phyloP scores from a whole-genome alignment of 2,329 filamentous ascomycete genomes.

The Alternaria angustiovoidea region DNA sequence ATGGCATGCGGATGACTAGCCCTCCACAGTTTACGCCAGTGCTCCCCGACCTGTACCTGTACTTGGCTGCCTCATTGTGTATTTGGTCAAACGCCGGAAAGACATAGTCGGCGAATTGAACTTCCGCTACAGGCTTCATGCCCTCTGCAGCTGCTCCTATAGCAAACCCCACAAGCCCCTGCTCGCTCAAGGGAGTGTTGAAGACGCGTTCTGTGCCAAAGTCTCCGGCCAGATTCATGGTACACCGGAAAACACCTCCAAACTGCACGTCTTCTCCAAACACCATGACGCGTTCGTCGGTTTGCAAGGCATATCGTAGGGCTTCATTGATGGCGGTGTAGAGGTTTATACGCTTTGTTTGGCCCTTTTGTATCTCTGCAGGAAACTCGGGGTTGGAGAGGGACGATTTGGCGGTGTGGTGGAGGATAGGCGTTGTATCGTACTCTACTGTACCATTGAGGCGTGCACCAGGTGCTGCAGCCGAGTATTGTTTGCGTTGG shows the following conservation, averaged over 20 bases:
- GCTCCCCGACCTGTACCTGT: constrained; percentile 75
- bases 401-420: constrained; percentile 78
- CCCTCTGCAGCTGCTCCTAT: constrained; percentile 90
- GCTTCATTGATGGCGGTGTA: constrained; percentile 95
- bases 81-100: constrained; percentile 94
- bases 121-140: constrained; percentile 91
- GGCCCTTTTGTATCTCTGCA: constrained; percentile 68
- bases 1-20: constrained; percentile 88
- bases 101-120: constrained; percentile 95
- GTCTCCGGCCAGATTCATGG: constrained; percentile 86
- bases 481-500: constrained; percentile 55
- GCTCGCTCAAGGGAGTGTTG: constrained; percentile 93
- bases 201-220: constrained; percentile 91
- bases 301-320: constrained; percentile 79
- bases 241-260: constrained; percentile 94
- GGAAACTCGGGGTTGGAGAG: constrained; percentile 77
- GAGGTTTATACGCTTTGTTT: constrained; percentile 87
- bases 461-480: constrained; percentile 59
- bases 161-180: constrained; percentile 92
- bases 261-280: constrained; percentile 99
- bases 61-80: constrained; percentile 91
- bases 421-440: constrained; percentile 78
- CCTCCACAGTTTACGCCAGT: constrained; percentile 70
- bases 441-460: constrained; percentile 92
- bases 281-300: constrained; percentile 85